Conservation (phyloP, 2,329 filamentous ascomycete species). For the Xylaria hypoxylon region DNA sequence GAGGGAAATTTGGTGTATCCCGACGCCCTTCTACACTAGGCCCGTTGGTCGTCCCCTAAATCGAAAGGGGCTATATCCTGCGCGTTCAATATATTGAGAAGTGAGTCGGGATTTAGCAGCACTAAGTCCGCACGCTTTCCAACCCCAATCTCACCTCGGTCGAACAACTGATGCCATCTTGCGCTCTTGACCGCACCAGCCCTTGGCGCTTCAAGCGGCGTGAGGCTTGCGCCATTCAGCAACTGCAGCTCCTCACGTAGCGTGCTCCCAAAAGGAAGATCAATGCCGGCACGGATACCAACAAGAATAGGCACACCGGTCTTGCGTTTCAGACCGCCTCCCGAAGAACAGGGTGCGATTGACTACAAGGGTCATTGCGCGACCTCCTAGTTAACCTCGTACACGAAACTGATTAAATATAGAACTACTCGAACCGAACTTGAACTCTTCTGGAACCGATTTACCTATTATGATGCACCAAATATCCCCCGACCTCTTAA, state of each 20-base stretch:
- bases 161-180: constrained; percentile 39
- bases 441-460: not conserved
- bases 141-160: constrained; percentile 45
- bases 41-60: too few species aligned
- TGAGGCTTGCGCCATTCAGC: constrained; percentile 45
- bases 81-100: constrained; percentile 47
- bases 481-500: not conserved
- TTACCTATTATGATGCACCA: not conserved
- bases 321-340: constrained; percentile 16
- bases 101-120: constrained; percentile 45
- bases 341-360: not conserved
- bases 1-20: too few species aligned
- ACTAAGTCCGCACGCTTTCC: constrained; percentile 49
- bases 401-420: constrained; percentile 26
- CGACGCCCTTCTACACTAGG: too few species aligned
- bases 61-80: constrained; percentile 35
- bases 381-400: constrained; percentile 4
- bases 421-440: not conserved
- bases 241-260: constrained; percentile 48
- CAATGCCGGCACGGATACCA: constrained; percentile 49
- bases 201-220: constrained; percentile 44
- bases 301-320: constrained; percentile 50
- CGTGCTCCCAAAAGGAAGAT: constrained; percentile 41
- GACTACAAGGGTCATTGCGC: not conserved
- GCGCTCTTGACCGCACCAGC: constrained; percentile 45